These are phyloP conservation scores for Coriaria nepalensis DNA, from an alignment of 306 rosid species.

Conservation along the genomic window DNA sequence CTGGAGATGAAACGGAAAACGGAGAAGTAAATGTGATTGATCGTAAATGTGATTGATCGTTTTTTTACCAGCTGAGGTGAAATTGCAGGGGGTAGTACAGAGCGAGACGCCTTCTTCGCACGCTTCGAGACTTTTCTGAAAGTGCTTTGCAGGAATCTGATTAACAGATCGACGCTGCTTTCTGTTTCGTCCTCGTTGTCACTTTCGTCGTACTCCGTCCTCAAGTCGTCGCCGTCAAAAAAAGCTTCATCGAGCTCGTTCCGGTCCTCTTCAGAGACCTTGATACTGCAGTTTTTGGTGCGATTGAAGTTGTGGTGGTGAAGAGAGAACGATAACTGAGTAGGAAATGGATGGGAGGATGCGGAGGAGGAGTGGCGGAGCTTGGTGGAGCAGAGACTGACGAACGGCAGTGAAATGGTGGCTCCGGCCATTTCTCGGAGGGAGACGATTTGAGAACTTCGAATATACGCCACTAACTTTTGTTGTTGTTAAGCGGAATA, in stretches of 20 bases:
- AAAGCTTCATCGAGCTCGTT: slow-evolving; percentile 29
- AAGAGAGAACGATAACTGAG: slow-evolving; percentile 8
- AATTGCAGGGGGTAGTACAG: slow-evolving; percentile 43
- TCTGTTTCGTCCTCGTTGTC: slow-evolving; percentile 46
- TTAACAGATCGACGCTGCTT: slow-evolving; percentile 54
- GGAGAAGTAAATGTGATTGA: not conserved
- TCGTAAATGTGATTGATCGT: not conserved
- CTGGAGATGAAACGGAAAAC: not conserved
- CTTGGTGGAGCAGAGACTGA: slow-evolving; percentile 13
- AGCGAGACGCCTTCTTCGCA: slow-evolving; percentile 60
- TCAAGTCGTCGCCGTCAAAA: slow-evolving; percentile 29
- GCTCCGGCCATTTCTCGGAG: slow-evolving; percentile 30
- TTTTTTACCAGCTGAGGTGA: slow-evolving; percentile 61
- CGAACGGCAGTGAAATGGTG: slow-evolving; percentile 13
- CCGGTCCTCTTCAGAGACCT: slow-evolving; percentile 24
- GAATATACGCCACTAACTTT: too few relatives aligned
- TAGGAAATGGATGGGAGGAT: slow-evolving; percentile 5
- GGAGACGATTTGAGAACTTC: too few relatives aligned
- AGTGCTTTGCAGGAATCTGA: slow-evolving; percentile 55
- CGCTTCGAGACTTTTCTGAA: slow-evolving; percentile 47
- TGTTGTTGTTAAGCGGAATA: too few relatives aligned
- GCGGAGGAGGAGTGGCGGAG: slow-evolving; percentile 14
- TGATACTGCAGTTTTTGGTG: slow-evolving; percentile 22
- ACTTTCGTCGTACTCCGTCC: slow-evolving; percentile 24
- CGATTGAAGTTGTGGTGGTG: slow-evolving; percentile 16